Percentiles rank a stretch among this genome's conserved stretches.
Conservation (phyloP, 306 rosid species). For the Echinosophora koreensis region DNA sequence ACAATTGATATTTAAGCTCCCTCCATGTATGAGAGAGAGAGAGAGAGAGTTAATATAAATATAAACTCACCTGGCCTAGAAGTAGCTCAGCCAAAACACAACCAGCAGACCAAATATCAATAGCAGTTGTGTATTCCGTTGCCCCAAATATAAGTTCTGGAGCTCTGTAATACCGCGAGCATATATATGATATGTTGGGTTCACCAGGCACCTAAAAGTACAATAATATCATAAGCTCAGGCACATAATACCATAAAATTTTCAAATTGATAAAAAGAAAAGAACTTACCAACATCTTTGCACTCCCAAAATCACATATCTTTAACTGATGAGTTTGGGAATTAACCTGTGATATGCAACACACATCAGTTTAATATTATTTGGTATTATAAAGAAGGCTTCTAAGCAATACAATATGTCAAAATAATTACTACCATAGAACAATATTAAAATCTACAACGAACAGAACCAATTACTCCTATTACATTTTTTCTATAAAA, state of each 20-base stretch:
- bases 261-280: conserved; percentile 10
- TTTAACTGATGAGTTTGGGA: conserved; percentile 86
- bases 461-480: background rate
- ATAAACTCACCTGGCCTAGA: conserved; percentile 77
- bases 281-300: conserved; percentile 88
- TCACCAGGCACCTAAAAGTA: conserved; percentile 85
- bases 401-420: background rate
- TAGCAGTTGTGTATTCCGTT: conserved; percentile 91
- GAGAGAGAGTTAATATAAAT: background rate
- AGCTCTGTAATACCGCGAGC: conserved; percentile 95
- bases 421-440: conserved; percentile 1
- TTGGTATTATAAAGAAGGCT: conserved; percentile 2
- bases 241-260: background rate
- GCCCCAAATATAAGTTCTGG: conserved; percentile 99
- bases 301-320: conserved; percentile 98
- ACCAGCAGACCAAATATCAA: conserved; percentile 97
- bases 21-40: background rate
- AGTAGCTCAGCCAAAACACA: conserved; percentile 96
- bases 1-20: conserved; percentile 1
- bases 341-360: conserved; percentile 69
- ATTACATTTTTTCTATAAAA: background rate
- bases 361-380: conserved; percentile 27
- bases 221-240: conserved; percentile 41
- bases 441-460: conserved; percentile 3
- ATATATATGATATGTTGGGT: conserved; percentile 96